Evolutionary conservation across 768 basidiomycete species (phyloP).

Genomic region (Saitozyma sp.): DNA sequence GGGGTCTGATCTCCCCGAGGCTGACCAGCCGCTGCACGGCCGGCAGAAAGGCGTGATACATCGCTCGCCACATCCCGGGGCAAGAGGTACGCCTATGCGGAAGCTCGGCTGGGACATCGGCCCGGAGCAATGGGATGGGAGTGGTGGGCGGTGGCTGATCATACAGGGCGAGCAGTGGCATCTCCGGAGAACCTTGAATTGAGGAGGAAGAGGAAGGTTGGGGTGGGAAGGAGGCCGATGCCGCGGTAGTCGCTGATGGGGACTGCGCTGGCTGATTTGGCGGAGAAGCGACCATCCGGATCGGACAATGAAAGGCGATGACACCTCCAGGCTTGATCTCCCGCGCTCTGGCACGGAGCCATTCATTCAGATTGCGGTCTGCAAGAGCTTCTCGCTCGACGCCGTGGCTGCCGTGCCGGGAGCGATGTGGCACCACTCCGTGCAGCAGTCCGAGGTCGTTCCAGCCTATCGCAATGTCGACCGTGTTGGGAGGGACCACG

Average conservation of each 20-base stretch:
- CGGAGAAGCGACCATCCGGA: constrained; percentile 11
- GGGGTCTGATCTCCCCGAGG: constrained; percentile 27
- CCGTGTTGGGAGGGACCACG: constrained; percentile 15
- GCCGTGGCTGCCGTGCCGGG: constrained; percentile 3
- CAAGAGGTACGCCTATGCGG: background rate
- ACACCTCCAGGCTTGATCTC: constrained; percentile 27
- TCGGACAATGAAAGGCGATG: constrained; percentile 16
- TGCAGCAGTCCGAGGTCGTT: constrained; percentile 21
- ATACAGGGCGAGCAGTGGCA: too few relatives aligned
- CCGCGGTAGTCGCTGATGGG: background rate
- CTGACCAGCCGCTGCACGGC: constrained; percentile 28
- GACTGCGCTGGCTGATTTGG: background rate
- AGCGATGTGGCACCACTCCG: constrained; percentile 6
- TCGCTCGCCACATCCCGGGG: constrained; percentile 29
- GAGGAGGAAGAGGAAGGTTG: background rate
- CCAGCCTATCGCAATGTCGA: constrained; percentile 24
- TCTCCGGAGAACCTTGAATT: constrained; percentile 1
- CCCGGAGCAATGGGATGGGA: background rate
- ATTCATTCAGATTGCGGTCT: constrained; percentile 20
- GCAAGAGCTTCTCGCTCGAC: constrained; percentile 22
- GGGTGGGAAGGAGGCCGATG: background rate
- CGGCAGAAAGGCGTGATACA: constrained; percentile 22
- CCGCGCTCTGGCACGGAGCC: constrained; percentile 22
- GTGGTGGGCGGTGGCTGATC: constrained; percentile 13
- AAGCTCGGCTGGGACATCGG: background rate